Evolutionary conservation across 352 stramenopile species (phyloP), one percentile per base, ranked within the genome.

Genomic region (Albugo candida): DNA sequence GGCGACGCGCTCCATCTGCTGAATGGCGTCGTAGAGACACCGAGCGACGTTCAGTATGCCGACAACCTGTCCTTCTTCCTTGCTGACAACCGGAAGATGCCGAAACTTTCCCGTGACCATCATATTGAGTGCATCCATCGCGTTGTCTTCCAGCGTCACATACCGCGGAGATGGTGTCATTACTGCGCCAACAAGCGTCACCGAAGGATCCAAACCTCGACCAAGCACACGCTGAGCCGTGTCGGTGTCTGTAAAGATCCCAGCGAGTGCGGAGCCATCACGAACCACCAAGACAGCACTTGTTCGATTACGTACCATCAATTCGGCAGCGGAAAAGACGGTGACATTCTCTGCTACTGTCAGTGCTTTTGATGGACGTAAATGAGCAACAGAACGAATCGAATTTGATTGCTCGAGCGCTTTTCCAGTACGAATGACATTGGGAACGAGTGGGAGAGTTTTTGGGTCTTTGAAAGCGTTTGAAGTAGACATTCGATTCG

Each of bases 41-140:
- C 98, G 98, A 1, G 91, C 91, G 45, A 98, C 97, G 53, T 98
- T 97, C 11, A 99, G 67, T 11, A 98, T 53, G 11, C 95, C 95
- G 13, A 95, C 83, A 36, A 98, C 91, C 17, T 70, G 75, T 8
- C 77, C 81, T 18, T 59, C 77, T 35, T 73, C 54, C 10, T 65
- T 62, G 45, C 77, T 87, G 5, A 96, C 71, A 0, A 99, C 95
- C 17, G 95, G 95, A 37, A 99, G 67, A 54, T 99, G 94, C 19
- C 91, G 86, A 66, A 99, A 98, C n/a, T 73, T 76, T 6, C 80
- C 80, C 8, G 60, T 82, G 16, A 93, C 61, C 80, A 93, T 93
- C 42, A 67, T 88, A 44, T 89, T 70, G 41, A 93, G 60, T 0
- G 80, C 80, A 36, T 82, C 78, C 6, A 83, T 70, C 10, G 80